phyloP scores from a whole-genome alignment of 768 basidiomycete species.

The Boletus speciosus region DNA sequence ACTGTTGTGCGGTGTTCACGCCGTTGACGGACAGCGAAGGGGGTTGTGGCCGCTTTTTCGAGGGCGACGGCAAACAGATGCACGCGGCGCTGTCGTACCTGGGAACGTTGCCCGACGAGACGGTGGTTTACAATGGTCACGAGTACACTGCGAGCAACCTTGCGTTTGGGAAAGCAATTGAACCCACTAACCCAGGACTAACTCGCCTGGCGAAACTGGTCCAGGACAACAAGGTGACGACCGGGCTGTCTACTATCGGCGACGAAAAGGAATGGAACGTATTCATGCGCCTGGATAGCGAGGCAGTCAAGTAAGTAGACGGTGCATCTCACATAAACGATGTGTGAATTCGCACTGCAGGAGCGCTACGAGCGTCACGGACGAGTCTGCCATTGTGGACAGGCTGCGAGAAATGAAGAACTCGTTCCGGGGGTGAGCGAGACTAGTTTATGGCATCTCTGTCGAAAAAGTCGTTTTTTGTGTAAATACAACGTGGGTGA shows the following conservation, averaged over 20 bases:
- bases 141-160: slow-evolving; percentile 81
- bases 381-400: slow-evolving; percentile 62
- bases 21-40: slow-evolving; percentile 36
- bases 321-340: not conserved
- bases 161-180: slow-evolving; percentile 64
- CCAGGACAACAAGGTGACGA: slow-evolving; percentile 57
- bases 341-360: slow-evolving; percentile 33
- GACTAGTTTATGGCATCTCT: too few relatives aligned
- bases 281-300: slow-evolving; percentile 77
- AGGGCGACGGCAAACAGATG: slow-evolving; percentile 81
- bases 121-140: slow-evolving; percentile 84
- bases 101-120: slow-evolving; percentile 70
- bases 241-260: slow-evolving; percentile 83
- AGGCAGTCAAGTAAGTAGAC: slow-evolving; percentile 56
- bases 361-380: slow-evolving; percentile 41
- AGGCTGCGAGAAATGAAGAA: slow-evolving; percentile 83
- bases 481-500: not conserved
- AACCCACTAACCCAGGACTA: slow-evolving; percentile 61
- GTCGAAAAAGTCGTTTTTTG: not conserved
- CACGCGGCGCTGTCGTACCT: slow-evolving; percentile 65
- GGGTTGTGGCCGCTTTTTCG: slow-evolving; percentile 94
- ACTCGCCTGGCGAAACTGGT: slow-evolving; percentile 56
- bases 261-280: slow-evolving; percentile 96
- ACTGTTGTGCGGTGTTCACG: not conserved
- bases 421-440: slow-evolving; percentile 51